These are phyloP conservation scores for Penicillium subrubescens DNA, from an alignment of 495 filamentous ascomycete genomes.

Conservation along the genomic window DNA sequence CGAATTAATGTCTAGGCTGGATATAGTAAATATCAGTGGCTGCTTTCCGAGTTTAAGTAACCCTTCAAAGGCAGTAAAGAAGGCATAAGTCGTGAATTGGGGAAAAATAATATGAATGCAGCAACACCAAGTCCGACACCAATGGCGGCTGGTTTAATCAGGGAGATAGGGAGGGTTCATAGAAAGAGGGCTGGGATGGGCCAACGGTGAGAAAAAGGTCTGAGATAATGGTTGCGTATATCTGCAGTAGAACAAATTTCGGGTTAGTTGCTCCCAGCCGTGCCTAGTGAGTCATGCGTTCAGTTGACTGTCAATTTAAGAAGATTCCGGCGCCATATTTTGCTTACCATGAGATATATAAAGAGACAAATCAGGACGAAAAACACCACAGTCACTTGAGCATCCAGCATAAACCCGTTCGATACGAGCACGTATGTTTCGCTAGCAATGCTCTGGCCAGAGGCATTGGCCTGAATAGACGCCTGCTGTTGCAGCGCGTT, in stretches of 20 bases:
- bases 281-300: background rate
- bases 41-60: background rate
- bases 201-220: background rate
- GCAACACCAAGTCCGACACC: background rate
- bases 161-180: background rate
- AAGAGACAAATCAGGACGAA: background rate
- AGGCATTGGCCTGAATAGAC: background rate
- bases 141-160: background rate
- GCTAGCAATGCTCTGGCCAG: background rate
- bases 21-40: background rate
- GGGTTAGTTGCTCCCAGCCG: background rate
- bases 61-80: background rate
- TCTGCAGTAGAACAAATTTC: background rate
- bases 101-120: background rate
- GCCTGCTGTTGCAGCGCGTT: background rate
- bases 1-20: background rate
- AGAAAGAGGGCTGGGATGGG: background rate
- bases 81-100: background rate
- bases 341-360: background rate
- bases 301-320: background rate
- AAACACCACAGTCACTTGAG: background rate
- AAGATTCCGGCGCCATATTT: background rate
- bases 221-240: background rate
- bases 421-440: background rate
- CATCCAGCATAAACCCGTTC: background rate